Conservation (phyloP, 805 yeast species). For the Cyberlindnera xylosilytica region DNA sequence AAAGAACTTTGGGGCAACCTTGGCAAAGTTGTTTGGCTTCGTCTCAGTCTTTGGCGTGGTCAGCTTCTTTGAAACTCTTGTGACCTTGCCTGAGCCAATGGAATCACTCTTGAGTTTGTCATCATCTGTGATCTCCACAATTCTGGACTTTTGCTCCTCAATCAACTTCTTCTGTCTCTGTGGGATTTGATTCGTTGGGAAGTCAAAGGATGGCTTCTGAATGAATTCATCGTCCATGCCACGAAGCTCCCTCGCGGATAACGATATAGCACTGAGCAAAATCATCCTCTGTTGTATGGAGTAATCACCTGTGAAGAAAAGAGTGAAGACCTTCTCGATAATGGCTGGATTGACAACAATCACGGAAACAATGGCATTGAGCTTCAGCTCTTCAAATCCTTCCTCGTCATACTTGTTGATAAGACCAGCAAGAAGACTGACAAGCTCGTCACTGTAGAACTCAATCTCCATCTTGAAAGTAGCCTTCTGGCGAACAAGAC, state of each 20-base stretch:
- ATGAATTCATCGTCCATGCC: constrained; percentile 56
- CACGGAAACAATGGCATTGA: constrained; percentile 64
- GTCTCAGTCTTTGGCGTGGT: constrained; percentile 12
- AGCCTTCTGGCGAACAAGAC: constrained; percentile 63
- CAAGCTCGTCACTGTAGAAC: constrained; percentile 52
- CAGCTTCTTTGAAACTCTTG: constrained; percentile 36
- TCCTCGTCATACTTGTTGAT: constrained; percentile 53
- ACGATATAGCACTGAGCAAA: constrained; percentile 62
- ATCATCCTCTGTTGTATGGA: constrained; percentile 76
- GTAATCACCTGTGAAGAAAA: constrained; percentile 68
- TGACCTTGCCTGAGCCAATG: constrained; percentile 18
- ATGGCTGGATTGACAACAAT: constrained; percentile 51
- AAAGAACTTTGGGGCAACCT: constrained; percentile 41
- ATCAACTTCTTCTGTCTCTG: constrained; percentile 10
- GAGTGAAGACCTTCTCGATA: constrained; percentile 34
- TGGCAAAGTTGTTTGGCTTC: constrained; percentile 31
- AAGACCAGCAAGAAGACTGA: constrained; percentile 49
- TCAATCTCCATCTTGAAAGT: constrained; percentile 57
- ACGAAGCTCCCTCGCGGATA: constrained; percentile 70
- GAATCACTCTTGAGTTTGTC: constrained; percentile 1
- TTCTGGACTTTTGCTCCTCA: constrained; percentile 17
- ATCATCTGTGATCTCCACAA: constrained; percentile 17
- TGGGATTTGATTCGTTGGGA: constrained; percentile 33
- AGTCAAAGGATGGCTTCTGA: constrained; percentile 34
- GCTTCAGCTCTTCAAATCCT: constrained; percentile 60